Percentiles rank a stretch among this genome's conserved stretches.
Evolutionary conservation across 257 asterid species (phyloP).

Genomic region (Coffea canephora): DNA sequence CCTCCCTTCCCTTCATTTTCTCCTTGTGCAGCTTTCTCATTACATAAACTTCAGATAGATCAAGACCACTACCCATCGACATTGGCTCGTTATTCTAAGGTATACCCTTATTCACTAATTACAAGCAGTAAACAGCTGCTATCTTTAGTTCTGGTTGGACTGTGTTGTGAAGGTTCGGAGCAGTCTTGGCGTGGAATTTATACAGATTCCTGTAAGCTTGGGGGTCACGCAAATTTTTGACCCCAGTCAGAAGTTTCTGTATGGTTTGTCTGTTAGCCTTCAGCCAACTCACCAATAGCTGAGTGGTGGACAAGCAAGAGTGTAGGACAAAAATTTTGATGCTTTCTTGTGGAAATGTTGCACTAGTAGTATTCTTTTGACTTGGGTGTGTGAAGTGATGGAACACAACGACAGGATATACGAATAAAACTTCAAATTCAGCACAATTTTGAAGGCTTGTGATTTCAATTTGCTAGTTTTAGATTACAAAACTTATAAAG

Average conservation of each 20-base stretch:
- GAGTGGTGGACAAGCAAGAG: background rate
- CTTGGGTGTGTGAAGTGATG: background rate
- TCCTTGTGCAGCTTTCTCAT: conserved; percentile 21
- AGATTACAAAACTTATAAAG: no score
- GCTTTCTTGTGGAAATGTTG: background rate
- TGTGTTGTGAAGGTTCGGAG: background rate
- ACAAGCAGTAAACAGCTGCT: no score
- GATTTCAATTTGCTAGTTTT: no score
- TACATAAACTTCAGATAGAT: conserved; percentile 20
- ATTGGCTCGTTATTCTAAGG: background rate
- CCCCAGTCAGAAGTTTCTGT: background rate
- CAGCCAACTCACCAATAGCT: background rate
- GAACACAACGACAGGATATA: no score
- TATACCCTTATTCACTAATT: background rate
- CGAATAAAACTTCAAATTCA: no score
- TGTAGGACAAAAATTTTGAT: background rate
- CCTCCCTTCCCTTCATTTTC: conserved; percentile 9
- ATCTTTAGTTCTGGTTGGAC: background rate
- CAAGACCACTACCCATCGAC: conserved; percentile 6
- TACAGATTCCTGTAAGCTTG: background rate
- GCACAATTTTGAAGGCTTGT: no score
- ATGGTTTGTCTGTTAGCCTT: background rate
- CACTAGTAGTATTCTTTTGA: background rate
- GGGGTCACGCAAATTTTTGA: background rate
- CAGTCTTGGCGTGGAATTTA: background rate